Conservation (phyloP, 2,329 filamentous ascomycete species). For the Pseudovirgaria hyperparasitica region DNA sequence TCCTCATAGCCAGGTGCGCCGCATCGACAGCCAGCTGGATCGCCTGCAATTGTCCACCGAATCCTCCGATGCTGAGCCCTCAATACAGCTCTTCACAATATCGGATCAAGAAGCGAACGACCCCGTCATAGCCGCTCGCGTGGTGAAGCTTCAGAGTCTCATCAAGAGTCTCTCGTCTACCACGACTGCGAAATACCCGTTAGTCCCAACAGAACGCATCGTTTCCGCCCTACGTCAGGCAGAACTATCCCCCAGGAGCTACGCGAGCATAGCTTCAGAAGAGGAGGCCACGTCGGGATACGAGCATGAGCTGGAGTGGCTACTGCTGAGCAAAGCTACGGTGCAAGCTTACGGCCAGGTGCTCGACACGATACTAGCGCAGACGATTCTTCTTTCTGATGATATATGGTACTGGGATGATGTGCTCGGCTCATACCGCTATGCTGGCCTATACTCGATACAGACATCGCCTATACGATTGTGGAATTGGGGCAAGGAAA, state of each 20-base stretch:
- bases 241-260: constrained; percentile 32
- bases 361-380: constrained; percentile 63
- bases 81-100: constrained; percentile 17
- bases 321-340: constrained; percentile 80
- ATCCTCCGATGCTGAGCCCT: constrained; percentile 12
- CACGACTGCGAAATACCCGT: constrained; percentile 48
- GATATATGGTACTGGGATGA: constrained; percentile 97
- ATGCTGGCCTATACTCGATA: constrained; percentile 69
- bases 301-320: constrained; percentile 76
- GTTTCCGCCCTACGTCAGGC: constrained; percentile 51
- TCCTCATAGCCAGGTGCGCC: constrained; percentile 37
- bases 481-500: constrained; percentile 57
- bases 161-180: constrained; percentile 60
- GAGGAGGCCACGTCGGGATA: constrained; percentile 30
- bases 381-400: constrained; percentile 71
- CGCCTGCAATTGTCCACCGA: constrained; percentile 37
- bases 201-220: constrained; percentile 46
- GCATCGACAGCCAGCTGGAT: constrained; percentile 46
- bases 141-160: constrained; percentile 47
- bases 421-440: constrained; percentile 63
- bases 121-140: constrained; percentile 35
- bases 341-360: constrained; percentile 81
- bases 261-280: constrained; percentile 19
- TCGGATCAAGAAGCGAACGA: constrained; percentile 21
- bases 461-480: constrained; percentile 72